phyloP scores from a whole-genome alignment of 225 moss, liverwort and hornwort genomes.

The Neckera pumila region DNA sequence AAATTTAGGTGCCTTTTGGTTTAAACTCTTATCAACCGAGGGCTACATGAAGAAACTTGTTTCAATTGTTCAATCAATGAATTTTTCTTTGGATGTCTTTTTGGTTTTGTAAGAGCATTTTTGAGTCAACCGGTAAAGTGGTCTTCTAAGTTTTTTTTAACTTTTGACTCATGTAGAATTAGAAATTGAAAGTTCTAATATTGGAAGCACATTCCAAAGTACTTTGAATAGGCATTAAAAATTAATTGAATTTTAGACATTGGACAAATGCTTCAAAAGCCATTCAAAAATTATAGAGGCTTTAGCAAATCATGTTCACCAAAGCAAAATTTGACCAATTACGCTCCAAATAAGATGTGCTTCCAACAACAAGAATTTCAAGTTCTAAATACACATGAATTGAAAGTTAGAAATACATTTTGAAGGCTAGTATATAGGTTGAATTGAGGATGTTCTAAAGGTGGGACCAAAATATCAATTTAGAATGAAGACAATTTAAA shows the following conservation, averaged over 20 bases:
- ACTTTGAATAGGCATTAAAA: too few species aligned
- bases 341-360: too few species aligned
- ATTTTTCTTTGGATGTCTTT: not conserved
- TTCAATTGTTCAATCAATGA: not conserved
- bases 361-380: not conserved
- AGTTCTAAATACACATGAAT: not conserved
- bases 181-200: not conserved
- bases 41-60: not conserved
- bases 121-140: not conserved
- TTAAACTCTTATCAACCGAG: not conserved
- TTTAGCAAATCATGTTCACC: too few species aligned
- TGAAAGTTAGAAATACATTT: not conserved
- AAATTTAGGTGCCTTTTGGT: not conserved
- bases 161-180: not conserved
- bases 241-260: too few species aligned
- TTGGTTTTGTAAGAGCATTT: too few species aligned
- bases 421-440: rapidly evolving
- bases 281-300: too few species aligned
- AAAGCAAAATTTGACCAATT: too few species aligned
- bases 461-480: not conserved
- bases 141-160: not conserved
- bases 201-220: not conserved
- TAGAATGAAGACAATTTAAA: not conserved
- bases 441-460: not conserved
- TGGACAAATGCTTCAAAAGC: too few species aligned